phyloP scores from a whole-genome alignment of 192 early-diverging fungal genomes.

The Umbelopsis sp. region DNA sequence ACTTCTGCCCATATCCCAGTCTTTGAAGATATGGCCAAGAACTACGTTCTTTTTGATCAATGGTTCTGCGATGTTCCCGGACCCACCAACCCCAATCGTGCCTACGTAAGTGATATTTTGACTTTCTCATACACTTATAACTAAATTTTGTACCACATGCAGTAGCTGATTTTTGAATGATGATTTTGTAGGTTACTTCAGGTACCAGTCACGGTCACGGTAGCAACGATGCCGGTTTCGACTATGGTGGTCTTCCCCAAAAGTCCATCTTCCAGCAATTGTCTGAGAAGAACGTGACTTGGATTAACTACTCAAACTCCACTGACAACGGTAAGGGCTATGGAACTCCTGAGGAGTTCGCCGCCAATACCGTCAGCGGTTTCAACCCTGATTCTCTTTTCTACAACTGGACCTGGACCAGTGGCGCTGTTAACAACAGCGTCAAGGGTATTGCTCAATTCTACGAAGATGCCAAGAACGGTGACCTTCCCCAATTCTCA shows the following conservation, averaged over 20 bases:
- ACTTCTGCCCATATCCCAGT: constrained; percentile 27
- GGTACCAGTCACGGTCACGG: constrained; percentile 25
- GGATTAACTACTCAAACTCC: constrained; percentile 35
- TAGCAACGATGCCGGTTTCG: constrained; percentile 22
- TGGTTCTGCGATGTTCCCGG: constrained; percentile 30
- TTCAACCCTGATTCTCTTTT: constrained; percentile 37
- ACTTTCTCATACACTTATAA: not conserved
- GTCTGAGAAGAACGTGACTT: constrained; percentile 37
- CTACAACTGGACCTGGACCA: constrained; percentile 26
- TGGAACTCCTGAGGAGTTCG: not conserved
- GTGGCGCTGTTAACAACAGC: constrained; percentile 16
- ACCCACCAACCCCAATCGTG: constrained; percentile 33
- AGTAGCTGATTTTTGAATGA: not conserved
- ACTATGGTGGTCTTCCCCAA: constrained; percentile 29
- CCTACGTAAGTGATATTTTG: constrained; percentile 22
- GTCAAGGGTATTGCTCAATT: constrained; percentile 27
- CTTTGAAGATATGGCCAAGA: constrained; percentile 26
- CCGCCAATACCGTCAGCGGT: not conserved
- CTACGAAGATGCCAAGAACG: constrained; percentile 28
- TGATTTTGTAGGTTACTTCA: constrained; percentile 3
- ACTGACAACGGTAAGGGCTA: constrained; percentile 9
- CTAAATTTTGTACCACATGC: too few relatives aligned
- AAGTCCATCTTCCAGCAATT: constrained; percentile 41
- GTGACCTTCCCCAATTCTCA: constrained; percentile 31
- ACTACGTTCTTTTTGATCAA: constrained; percentile 29